Evolutionary conservation across 2,329 filamentous ascomycete genomes (phyloP).

Genomic region (Xylariaceae sp.): DNA sequence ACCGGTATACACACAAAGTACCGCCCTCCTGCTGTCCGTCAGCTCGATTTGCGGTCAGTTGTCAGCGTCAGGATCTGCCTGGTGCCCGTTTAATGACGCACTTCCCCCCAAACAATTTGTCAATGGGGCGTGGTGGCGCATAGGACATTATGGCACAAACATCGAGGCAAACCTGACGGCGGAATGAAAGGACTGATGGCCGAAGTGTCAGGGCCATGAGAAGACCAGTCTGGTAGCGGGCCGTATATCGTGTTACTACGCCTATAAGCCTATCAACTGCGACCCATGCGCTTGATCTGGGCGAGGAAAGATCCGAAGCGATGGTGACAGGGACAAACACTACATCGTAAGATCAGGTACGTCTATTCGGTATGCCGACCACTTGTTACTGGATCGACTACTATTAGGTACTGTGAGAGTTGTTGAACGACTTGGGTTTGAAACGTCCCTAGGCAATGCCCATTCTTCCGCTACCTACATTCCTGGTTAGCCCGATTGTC

Average conservation of each 20-base stretch:
- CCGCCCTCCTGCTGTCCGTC: neutral
- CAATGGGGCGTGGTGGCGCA: slow-evolving; percentile 4
- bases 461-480: too few species aligned
- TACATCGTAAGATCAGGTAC: neutral
- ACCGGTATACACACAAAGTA: slow-evolving; percentile 12
- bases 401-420: too few species aligned
- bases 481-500: too few species aligned
- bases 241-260: neutral
- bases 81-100: slow-evolving; percentile 18
- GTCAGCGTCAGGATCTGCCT: slow-evolving; percentile 3
- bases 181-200: neutral
- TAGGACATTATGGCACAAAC: slow-evolving; percentile 2
- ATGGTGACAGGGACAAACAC: slow-evolving; percentile 5
- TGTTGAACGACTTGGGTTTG: too few species aligned
- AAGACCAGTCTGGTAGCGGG: neutral
- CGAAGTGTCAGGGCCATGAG: neutral
- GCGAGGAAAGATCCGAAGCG: slow-evolving; percentile 12
- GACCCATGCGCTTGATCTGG: slow-evolving; percentile 8
- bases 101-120: slow-evolving; percentile 2
- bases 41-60: too few species aligned
- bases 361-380: neutral
- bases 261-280: slow-evolving; percentile 3
- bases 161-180: slow-evolving; percentile 5
- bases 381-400: neutral
- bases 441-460: too few species aligned